Conservation (phyloP, 306 rosid genomes). For the Inga laurina region DNA sequence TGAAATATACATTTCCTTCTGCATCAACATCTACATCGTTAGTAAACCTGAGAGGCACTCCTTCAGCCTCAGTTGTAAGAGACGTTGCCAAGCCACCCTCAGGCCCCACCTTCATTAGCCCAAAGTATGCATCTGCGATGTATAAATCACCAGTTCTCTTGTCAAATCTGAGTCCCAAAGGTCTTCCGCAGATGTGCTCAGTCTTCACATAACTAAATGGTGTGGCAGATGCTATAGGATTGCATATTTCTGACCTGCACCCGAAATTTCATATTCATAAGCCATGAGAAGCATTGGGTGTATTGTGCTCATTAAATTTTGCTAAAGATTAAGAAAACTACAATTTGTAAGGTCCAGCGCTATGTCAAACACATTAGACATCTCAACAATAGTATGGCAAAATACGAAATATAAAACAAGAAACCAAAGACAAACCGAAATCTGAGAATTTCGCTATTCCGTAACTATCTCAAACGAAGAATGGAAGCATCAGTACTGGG, state of each 20-base stretch:
- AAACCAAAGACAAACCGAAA: background rate
- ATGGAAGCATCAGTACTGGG: background rate
- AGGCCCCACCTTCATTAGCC: constrained; percentile 83
- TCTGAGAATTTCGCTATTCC: background rate
- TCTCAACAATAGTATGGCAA: constrained; percentile 9
- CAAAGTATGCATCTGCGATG: constrained; percentile 92
- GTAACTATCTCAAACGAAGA: constrained; percentile 18
- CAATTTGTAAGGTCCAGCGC: background rate
- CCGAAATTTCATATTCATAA: constrained; percentile 10
- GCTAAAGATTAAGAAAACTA: background rate
- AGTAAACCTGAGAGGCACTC: constrained; percentile 69
- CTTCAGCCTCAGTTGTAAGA: constrained; percentile 85
- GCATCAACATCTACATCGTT: constrained; percentile 85
- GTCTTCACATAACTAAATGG: constrained; percentile 67
- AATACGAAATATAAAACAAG: background rate
- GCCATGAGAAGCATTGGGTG: background rate
- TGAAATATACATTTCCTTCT: constrained; percentile 85
- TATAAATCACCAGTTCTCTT: constrained; percentile 90
- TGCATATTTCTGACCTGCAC: constrained; percentile 75
- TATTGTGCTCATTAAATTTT: constrained; percentile 1
- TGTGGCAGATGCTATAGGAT: constrained; percentile 59
- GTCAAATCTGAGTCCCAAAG: constrained; percentile 88
- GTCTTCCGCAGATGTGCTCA: constrained; percentile 97
- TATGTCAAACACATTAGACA: constrained; percentile 11
- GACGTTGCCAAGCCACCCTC: constrained; percentile 88